Base-by-base conservation (phyloP, 768 basidiomycete genomes). In the Gymnopilus junonius region DNA sequence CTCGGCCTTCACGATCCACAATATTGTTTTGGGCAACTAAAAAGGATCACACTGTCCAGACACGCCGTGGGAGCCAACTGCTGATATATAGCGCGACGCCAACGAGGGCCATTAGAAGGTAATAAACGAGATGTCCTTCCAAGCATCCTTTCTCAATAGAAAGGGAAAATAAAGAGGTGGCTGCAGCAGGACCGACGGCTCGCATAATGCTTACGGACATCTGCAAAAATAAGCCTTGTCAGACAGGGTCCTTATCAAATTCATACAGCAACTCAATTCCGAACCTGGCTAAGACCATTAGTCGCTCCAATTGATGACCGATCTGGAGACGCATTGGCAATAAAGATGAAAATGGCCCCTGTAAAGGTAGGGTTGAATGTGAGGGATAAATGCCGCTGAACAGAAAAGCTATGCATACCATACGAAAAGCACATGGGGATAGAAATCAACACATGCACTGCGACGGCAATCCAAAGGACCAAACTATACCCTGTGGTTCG, bases 311-410 rank as follows among this genome's bases (percentile, higher is more conserved):
- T 79, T 11, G 87, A 85, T 7, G 85, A 83, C 20, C 82, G 82
- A 58, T 89, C 89, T 7, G 91, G 90, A 1, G 91, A 79, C 14
- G 90, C 81, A 2, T 84, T 86, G 10, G 84, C 79, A 60, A 93
- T 87, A 63, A 85, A 89, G 42, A 92, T 89, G 73, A 90, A 91
- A 25, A 91, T 73, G 42, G 88, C 85, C n/a, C 90, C 90, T 65
- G 29, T 8, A 11, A 35, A 37, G 17, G 58, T 7, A 21, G 46
- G 14, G 40, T 10, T 55, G 27, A 35, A 25, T 8, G 7, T 43
- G 25, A 23, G 40, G 40, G 17, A 35, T 14, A 59, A 43, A 23
- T n/a, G 14, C 14, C 27, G 7, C 4, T 37, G 34, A 20, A 55
- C 20, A 17, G 42, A 42, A 2, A 7, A 27, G 3, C n/a, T n/a